A percentile compares a stretch with the other conserved stretches of the same genome.
These are phyloP conservation scores for Xylariaceae sp. DNA, from an alignment of 2,329 filamentous ascomycete species.

Conservation along the genomic window DNA sequence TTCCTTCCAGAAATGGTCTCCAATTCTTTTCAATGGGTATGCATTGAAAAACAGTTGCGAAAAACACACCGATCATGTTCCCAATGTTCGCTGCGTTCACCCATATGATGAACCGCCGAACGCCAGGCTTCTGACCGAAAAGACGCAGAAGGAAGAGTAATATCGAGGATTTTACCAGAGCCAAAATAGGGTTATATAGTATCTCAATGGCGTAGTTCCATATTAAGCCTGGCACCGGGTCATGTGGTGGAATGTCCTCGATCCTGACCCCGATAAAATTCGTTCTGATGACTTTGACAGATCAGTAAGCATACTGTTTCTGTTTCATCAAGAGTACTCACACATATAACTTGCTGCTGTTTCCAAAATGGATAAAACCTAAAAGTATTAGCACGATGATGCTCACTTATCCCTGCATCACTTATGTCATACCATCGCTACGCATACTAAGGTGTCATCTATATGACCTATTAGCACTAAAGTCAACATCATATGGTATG, in stretches of 20 bases:
- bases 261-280: slow-evolving; percentile 22
- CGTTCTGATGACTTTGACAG: slow-evolving; percentile 20
- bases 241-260: slow-evolving; percentile 21
- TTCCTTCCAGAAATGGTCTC: slow-evolving; percentile 21
- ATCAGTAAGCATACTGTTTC: neutral
- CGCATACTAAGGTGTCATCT: slow-evolving; percentile 23
- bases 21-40: slow-evolving; percentile 35
- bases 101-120: slow-evolving; percentile 31
- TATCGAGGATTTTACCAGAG: slow-evolving; percentile 44
- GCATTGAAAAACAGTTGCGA: slow-evolving; percentile 40
- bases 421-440: slow-evolving; percentile 22
- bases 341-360: slow-evolving; percentile 26
- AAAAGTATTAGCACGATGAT: neutral
- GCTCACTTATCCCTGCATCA: neutral
- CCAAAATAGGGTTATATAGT: slow-evolving; percentile 45
- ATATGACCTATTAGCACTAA: slow-evolving; percentile 8
- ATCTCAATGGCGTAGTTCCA: slow-evolving; percentile 40
- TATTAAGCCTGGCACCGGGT: slow-evolving; percentile 20
- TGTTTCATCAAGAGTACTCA: slow-evolving; percentile 6
- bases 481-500: neutral
- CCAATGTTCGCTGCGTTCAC: slow-evolving; percentile 35
- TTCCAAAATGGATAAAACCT: slow-evolving; percentile 23
- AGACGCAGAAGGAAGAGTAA: slow-evolving; percentile 46
- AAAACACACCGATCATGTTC: slow-evolving; percentile 25
- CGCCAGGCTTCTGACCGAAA: slow-evolving; percentile 34